Conservation (phyloP, 2,329 filamentous ascomycete genomes). For the Ophiocordyceps camponoti-leonardi region DNA sequence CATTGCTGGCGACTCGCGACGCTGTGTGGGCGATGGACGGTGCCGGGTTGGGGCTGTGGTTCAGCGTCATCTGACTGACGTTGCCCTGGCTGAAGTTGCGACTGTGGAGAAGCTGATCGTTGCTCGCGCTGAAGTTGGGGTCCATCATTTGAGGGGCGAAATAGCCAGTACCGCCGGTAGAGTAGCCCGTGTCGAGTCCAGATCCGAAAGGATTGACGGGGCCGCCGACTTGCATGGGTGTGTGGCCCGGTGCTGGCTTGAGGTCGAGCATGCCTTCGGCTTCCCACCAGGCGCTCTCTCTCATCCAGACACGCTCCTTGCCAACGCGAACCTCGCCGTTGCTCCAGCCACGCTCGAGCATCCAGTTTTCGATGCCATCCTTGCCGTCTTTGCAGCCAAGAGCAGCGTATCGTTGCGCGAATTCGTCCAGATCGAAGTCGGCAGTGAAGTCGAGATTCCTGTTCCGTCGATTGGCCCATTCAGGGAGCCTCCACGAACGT, state of each 20-base stretch:
- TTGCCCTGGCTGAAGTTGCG: constrained; percentile 39
- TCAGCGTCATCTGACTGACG: constrained; percentile 33
- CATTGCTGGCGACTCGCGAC: constrained; percentile 40
- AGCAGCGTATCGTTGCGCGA: constrained; percentile 61
- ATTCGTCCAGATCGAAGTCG: constrained; percentile 90
- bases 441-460: constrained; percentile 88
- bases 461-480: constrained; percentile 91
- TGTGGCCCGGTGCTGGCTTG: constrained; percentile 41
- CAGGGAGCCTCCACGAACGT: constrained; percentile 79
- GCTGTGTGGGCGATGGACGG: constrained; percentile 45
- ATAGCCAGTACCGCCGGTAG: constrained; percentile 49
- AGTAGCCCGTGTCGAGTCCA: constrained; percentile 54
- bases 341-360: constrained; percentile 90
- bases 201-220: constrained; percentile 28
- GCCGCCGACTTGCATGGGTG: constrained; percentile 10
- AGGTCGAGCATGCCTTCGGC: constrained; percentile 91
- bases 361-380: constrained; percentile 88
- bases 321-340: constrained; percentile 92
- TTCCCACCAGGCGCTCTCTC: constrained; percentile 93
- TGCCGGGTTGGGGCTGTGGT: constrained; percentile 18
- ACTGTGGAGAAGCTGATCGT: constrained; percentile 52
- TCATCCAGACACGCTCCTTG: constrained; percentile 86
- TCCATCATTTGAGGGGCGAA: constrained; percentile 48
- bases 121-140: constrained; percentile 46
- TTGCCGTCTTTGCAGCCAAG: constrained; percentile 80